Evolutionary conservation across 139 green algal genomes (phyloP).

Genomic region (Coccomyxa sp.): DNA sequence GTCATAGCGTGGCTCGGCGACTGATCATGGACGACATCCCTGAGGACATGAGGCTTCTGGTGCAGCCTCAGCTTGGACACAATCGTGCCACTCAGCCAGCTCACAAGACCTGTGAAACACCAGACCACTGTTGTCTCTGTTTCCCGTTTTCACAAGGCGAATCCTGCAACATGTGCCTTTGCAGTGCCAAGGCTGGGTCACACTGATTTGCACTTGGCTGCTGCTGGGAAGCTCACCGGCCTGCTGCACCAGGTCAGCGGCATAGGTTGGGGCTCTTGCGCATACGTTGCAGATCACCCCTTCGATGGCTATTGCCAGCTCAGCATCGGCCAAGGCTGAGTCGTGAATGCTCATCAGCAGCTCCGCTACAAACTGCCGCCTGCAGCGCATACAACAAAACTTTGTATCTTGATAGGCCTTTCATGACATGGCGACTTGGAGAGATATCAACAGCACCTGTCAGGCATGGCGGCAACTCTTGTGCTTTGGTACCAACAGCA

Average conservation of each 20-base stretch:
- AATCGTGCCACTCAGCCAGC: background rate
- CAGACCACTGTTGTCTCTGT: background rate
- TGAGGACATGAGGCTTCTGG: too few species aligned
- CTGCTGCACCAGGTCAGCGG: slow-evolving; percentile 21
- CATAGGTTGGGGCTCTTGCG: slow-evolving; percentile 16
- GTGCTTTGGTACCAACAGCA: too few species aligned
- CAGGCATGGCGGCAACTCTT: too few species aligned
- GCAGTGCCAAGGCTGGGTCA: background rate
- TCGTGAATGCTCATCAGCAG: slow-evolving; percentile 42
- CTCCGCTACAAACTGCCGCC: slow-evolving; percentile 23
- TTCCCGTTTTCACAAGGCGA: background rate
- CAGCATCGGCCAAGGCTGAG: slow-evolving; percentile 16
- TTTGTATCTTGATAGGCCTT: too few species aligned
- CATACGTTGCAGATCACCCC: slow-evolving; percentile 16
- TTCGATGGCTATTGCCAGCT: slow-evolving; percentile 9
- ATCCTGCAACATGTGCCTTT: background rate
- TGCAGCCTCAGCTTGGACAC: too few species aligned
- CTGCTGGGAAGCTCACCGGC: slow-evolving; percentile 2
- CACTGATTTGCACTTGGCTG: too few species aligned
- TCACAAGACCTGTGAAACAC: background rate
- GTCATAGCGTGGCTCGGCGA: too few species aligned
- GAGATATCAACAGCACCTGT: too few species aligned
- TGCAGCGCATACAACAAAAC: background rate
- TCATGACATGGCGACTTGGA: too few species aligned
- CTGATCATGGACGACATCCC: too few species aligned